Evolutionary conservation across 1,139 yeast species (phyloP), one percentile per base, ranked within the genome.

Genomic region (Yamadazyma pseudoaaseri): DNA sequence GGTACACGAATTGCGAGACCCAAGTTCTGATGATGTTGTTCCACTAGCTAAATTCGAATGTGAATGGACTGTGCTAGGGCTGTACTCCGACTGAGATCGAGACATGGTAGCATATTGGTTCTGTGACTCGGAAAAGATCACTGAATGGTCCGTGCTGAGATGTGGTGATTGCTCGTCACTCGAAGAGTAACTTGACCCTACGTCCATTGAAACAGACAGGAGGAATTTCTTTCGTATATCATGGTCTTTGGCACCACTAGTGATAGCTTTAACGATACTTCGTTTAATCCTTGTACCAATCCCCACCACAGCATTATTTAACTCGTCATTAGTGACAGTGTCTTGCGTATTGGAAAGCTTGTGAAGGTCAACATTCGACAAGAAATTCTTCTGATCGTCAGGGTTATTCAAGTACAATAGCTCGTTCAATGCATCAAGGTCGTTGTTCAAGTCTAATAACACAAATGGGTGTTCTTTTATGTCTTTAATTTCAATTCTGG

Each of bases 391-490:
- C 15, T 15, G 32, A 13, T 24, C 29, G 29, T 29, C 29, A 11
- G 42, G 41, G 24, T 38, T 49, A 44, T 68, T 69, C 35, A 66
- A 49, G 38, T 61, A 55, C 18, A 65, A 49, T n/a, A 69, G 51
- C 33, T 69, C 73, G 40, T 66, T 50, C 28, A 62, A 57, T 43
- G 56, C 60, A 27, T 60, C 67, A 34, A 68, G 43, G 35, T 67
- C 69, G 15, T 63, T 52, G 12, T 76, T 73, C 43, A 86, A 60
- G 22, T 80, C 89, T 58, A 77, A 69, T 20, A 76, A 52, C 7
- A 86, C 76, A 62, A 95, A 89, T 0, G 90, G 86, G 58, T 92
- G 97, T 7, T 60, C 60, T 56, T 90, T 92, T 41, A 90, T 83
- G 17, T 83, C 87, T 12, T 67, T 60, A 22, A 92, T 80, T 16